phyloP scores from a whole-genome alignment of 306 rosid genomes.

The Cucumis hystrix region DNA sequence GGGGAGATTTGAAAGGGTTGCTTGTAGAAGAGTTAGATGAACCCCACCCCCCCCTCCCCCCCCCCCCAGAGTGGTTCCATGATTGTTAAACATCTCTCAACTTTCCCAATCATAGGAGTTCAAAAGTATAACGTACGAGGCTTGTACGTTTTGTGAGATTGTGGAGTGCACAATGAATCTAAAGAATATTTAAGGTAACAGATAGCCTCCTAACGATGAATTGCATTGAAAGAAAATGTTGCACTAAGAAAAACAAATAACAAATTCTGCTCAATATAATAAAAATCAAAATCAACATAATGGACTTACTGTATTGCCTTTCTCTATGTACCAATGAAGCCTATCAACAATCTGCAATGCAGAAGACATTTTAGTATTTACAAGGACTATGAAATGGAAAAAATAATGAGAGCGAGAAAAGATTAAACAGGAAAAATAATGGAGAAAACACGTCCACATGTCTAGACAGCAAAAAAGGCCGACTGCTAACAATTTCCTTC shows the following conservation, averaged over 20 bases:
- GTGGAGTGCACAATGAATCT: background rate
- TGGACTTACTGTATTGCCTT: conserved; percentile 58
- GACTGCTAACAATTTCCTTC: background rate
- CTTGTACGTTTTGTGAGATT: background rate
- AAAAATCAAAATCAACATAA: background rate
- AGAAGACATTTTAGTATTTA: conserved; percentile 15
- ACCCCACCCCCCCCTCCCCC: too few species aligned
- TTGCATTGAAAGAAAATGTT: background rate
- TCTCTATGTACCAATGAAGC: conserved; percentile 60
- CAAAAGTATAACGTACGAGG: too few species aligned
- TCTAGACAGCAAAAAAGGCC: background rate
- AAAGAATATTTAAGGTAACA: background rate
- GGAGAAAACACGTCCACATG: background rate
- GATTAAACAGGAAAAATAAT: background rate
- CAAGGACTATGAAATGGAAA: background rate
- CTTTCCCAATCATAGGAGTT: too few species aligned
- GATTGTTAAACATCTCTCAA: too few species aligned
- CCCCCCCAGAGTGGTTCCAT: too few species aligned
- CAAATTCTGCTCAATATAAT: background rate
- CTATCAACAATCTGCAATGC: conserved; percentile 63
- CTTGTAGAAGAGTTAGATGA: too few species aligned
- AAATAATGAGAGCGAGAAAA: background rate
- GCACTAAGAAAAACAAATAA: background rate
- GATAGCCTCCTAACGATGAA: background rate
- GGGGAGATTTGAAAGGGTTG: too few species aligned